Percentiles rank a stretch among this genome's conserved stretches.
Conservation (phyloP, 352 stramenopile genomes). For the Pythium dissotocum region DNA sequence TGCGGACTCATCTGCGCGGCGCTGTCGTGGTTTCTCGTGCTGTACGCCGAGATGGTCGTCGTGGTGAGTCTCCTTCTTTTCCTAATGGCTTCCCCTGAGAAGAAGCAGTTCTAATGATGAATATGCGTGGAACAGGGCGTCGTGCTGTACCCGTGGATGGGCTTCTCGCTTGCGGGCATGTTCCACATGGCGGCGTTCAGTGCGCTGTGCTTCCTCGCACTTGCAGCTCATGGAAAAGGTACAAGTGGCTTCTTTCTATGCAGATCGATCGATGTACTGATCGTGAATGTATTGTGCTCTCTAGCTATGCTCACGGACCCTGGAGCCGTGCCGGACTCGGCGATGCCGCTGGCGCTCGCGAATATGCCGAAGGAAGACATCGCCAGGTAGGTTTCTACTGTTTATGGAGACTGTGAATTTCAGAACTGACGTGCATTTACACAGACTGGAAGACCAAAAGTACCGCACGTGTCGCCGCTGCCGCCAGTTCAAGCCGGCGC, state of each 20-base stretch:
- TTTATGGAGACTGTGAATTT: not conserved
- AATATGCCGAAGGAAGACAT: constrained; percentile 81
- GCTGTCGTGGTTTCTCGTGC: constrained; percentile 90
- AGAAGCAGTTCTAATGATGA: not conserved
- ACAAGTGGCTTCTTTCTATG: too few species aligned
- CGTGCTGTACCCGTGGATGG: constrained; percentile 91
- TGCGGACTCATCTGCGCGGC: constrained; percentile 90
- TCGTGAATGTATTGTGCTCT: too few species aligned
- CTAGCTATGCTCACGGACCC: constrained; percentile 97
- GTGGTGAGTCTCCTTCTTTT: constrained; percentile 46
- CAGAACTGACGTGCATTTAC: not conserved
- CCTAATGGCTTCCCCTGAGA: too few species aligned
- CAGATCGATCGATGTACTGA: too few species aligned
- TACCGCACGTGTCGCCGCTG: constrained; percentile 90
- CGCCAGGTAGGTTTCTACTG: constrained; percentile 34
- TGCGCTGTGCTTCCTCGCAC: constrained; percentile 82
- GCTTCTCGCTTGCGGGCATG: constrained; percentile 62
- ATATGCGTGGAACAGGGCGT: constrained; percentile 48
- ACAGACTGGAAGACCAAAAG: constrained; percentile 78
- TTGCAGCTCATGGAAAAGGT: constrained; percentile 95
- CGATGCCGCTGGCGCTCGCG: constrained; percentile 81
- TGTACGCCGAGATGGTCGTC: constrained; percentile 91
- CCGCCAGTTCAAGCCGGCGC: constrained; percentile 95
- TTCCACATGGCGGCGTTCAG: constrained; percentile 75
- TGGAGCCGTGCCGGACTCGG: constrained; percentile 94